Evolutionary conservation across 768 basidiomycete species (phyloP).

Genomic region (Cubamyces sp.): DNA sequence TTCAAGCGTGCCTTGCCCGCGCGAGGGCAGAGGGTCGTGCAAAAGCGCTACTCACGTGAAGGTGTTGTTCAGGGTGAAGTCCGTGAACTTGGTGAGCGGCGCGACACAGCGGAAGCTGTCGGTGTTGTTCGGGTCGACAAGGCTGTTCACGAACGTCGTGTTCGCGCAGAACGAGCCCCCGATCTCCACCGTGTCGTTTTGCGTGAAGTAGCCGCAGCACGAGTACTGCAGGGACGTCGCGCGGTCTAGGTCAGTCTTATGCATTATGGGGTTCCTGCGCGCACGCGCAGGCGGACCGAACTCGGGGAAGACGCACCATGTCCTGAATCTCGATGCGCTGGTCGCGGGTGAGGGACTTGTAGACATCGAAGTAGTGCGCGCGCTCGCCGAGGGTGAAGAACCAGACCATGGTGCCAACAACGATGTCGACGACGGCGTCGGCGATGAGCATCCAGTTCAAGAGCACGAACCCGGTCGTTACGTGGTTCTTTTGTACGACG

Average conservation of each 20-base stretch:
- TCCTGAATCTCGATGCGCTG: constrained; percentile 71
- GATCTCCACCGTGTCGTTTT: constrained; percentile 58
- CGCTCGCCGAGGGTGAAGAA: constrained; percentile 77
- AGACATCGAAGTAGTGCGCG: constrained; percentile 64
- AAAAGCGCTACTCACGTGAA: constrained; percentile 91
- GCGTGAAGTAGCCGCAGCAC: constrained; percentile 83
- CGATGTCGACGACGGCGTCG: constrained; percentile 61
- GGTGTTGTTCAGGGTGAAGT: constrained; percentile 74
- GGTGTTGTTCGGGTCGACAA: constrained; percentile 46
- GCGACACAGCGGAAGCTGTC: constrained; percentile 62
- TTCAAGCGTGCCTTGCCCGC: neutral
- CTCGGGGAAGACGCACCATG: constrained; percentile 48
- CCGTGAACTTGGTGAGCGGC: constrained; percentile 68
- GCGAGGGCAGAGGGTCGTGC: neutral
- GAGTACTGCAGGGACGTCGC: constrained; percentile 50
- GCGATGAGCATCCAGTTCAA: constrained; percentile 76
- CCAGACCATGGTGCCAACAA: constrained; percentile 80
- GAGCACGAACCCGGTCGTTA: constrained; percentile 69
- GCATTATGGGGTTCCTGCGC: neutral
- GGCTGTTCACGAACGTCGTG: constrained; percentile 41
- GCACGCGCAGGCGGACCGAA: neutral
- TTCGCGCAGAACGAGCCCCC: constrained; percentile 57
- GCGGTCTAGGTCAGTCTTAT: neutral
- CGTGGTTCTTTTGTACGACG: constrained; percentile 69
- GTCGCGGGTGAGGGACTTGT: constrained; percentile 48